phyloP scores from a whole-genome alignment of 140 eudicot genomes.

The Bidens hawaiensis region DNA sequence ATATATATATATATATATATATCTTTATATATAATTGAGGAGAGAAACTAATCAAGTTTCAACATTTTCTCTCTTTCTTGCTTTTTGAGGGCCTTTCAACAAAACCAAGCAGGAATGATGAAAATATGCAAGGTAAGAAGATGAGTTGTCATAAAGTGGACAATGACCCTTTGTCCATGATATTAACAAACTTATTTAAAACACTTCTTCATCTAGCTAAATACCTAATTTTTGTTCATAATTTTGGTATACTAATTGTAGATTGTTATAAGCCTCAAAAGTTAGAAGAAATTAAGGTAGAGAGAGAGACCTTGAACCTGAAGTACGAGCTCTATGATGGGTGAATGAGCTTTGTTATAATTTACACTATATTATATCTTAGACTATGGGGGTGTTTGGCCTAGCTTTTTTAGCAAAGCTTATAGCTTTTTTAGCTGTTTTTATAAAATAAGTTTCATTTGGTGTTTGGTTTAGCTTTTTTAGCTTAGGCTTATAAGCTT shows the following conservation, averaged over 20 bases:
- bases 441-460: too few relatives aligned
- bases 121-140: constrained; percentile 50
- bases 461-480: too few relatives aligned
- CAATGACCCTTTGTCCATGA: constrained; percentile 39
- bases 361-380: constrained; percentile 20
- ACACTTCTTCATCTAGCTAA: constrained; percentile 16
- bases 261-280: constrained; percentile 6
- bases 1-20: too few relatives aligned
- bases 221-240: constrained; percentile 20
- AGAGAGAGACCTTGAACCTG: constrained; percentile 38
- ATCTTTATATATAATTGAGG: constrained; percentile 41
- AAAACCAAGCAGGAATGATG: constrained; percentile 39
- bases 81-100: constrained; percentile 27
- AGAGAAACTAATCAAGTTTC: constrained; percentile 30
- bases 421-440: too few relatives aligned
- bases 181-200: constrained; percentile 25
- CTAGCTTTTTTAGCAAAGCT: too few relatives aligned
- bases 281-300: constrained; percentile 8
- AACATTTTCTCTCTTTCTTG: constrained; percentile 22
- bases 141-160: constrained; percentile 57
- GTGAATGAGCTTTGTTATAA: constrained; percentile 38
- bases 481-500: too few relatives aligned
- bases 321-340: constrained; percentile 39
- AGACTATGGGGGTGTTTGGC: too few relatives aligned
- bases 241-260: constrained; percentile 9